These are phyloP conservation scores for Zygosaccharomyces kombuchaensis DNA, from an alignment of 805 yeast genomes.

Conservation along the genomic window DNA sequence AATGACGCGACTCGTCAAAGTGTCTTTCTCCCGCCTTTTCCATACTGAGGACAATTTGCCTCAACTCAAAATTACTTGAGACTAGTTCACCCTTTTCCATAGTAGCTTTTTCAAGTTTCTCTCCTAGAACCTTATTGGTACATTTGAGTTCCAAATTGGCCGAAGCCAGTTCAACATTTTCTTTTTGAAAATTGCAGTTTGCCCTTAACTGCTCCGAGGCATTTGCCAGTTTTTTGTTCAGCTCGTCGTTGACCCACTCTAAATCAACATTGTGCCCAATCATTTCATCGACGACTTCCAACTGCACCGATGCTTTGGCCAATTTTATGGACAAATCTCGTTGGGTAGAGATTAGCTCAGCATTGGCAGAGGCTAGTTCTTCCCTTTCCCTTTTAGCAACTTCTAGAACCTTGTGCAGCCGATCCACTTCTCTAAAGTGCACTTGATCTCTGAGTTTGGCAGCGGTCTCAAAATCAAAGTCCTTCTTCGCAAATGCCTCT, in stretches of 20 bases:
- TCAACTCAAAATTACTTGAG: neutral
- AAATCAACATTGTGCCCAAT: neutral
- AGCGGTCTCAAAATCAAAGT: neutral
- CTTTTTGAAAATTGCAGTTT: neutral
- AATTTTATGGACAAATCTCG: neutral
- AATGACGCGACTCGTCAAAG: neutral
- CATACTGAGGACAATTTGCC: neutral
- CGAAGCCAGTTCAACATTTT: neutral
- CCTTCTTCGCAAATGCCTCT: neutral
- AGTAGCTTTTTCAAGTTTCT: neutral
- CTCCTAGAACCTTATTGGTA: neutral
- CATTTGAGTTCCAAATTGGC: neutral
- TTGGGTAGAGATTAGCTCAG: neutral
- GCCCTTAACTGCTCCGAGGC: neutral
- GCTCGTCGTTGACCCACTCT: neutral
- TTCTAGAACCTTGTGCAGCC: neutral
- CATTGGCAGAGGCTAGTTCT: neutral
- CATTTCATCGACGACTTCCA: constrained; percentile 3
- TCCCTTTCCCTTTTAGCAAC: neutral
- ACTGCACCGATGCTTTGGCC: neutral
- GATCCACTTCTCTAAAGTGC: neutral
- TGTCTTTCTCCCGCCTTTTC: neutral
- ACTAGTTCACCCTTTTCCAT: neutral
- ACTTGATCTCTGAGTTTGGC: neutral
- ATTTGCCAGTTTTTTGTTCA: neutral